Evolutionary conservation across 495 filamentous ascomycete genomes (phyloP).

Genomic region (Penicillium mononematosum): DNA sequence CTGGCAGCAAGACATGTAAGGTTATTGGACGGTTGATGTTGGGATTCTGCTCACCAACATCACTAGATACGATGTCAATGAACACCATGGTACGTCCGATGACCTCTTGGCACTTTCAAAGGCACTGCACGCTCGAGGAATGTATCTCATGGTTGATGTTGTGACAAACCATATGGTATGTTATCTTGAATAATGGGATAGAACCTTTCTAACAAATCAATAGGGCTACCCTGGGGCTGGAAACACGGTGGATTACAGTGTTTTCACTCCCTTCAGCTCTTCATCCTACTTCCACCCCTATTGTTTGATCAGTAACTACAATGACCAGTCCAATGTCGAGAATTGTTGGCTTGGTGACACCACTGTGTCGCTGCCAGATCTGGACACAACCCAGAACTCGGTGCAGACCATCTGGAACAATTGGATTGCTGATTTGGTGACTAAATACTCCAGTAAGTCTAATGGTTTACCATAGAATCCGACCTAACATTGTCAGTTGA

Average conservation of each 20-base stretch:
- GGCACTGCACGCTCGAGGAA: slow-evolving; percentile 60
- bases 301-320: slow-evolving; percentile 65
- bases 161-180: slow-evolving; percentile 73
- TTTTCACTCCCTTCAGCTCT: slow-evolving; percentile 64
- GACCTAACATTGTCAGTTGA: slow-evolving; percentile 49
- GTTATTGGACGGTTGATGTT: not conserved
- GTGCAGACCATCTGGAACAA: slow-evolving; percentile 59
- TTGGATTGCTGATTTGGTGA: slow-evolving; percentile 64
- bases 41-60: not conserved
- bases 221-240: slow-evolving; percentile 58
- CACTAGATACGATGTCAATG: slow-evolving; percentile 56
- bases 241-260: slow-evolving; percentile 57
- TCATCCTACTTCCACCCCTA: slow-evolving; percentile 63
- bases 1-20: slow-evolving; percentile 66
- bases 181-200: slow-evolving; percentile 35
- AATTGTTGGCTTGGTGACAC: slow-evolving; percentile 66
- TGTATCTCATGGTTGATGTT: slow-evolving; percentile 80
- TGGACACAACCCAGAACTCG: slow-evolving; percentile 58
- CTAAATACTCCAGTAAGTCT: slow-evolving; percentile 58
- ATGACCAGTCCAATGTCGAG: slow-evolving; percentile 48
- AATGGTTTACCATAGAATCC: not conserved
- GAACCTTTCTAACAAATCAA: slow-evolving; percentile 65
- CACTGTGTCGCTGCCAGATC: slow-evolving; percentile 62
- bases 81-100: slow-evolving; percentile 60
- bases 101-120: slow-evolving; percentile 60